Base-by-base conservation (phyloP, 106 monocot species). In the Acanthochlamys bracteata region DNA sequence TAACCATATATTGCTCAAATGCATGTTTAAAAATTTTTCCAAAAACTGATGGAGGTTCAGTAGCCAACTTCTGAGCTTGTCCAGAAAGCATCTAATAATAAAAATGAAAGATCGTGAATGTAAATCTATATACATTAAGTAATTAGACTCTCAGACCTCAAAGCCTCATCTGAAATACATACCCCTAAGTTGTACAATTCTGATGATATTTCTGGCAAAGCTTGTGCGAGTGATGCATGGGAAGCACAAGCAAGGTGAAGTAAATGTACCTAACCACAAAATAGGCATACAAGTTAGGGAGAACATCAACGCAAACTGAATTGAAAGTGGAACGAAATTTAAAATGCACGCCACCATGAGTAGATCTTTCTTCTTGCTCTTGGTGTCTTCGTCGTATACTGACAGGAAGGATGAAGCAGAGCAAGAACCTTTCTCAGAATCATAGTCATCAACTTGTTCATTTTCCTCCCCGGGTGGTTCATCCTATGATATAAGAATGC, bases 151-250 rank as follows among this genome's bases (percentile, higher is more conserved):
- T n/a, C n/a, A n/a, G n/a, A n/a, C n/a, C n/a, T n/a, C n/a, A n/a
- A n/a, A n/a, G n/a, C n/a, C n/a, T n/a, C n/a, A n/a, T n/a, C n/a
- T 59, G 20, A 40, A 71, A 67, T 11, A 53, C 74, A 71, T 79
- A 88, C 96, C 78, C 98, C 98, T 68, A 89, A 65, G 52, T 77
- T 81, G 73, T 66, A 75, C 33, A 92, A 54, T 56, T 98, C 98
- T 25, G 76, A 79, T 33, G 88, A 77, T 51, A 98, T 73, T 60
- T 80, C 81, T 51, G 92, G 70, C 59, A 92, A 81, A 67, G 63
- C 64, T 72, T 63, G 70, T 64, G 80, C 67, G 25, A 81, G 33
- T 62, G 83, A 70, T 78, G 66, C 79, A 71, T 88, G 84, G 24
- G 80, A 83, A 66, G 84, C 73, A 54, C 82, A 92, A 78, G 79